Base-by-base conservation (phyloP, 2,329 filamentous ascomycete species). In the Fusarium solani-melongenae region DNA sequence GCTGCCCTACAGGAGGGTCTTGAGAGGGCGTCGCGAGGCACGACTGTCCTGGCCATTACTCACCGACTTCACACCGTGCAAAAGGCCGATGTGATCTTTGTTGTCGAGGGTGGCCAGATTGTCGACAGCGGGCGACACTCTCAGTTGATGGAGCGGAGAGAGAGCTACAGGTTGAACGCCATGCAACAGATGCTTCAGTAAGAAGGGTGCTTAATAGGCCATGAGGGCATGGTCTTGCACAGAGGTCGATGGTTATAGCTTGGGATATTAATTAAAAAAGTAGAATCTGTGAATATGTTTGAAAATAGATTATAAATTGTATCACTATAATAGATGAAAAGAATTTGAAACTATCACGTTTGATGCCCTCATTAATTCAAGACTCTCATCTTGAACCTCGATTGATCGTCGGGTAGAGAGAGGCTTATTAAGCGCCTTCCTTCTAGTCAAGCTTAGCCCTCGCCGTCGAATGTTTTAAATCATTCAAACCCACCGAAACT, bases 1-100 rank as follows among this genome's bases (percentile, higher is more conserved):
- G 85, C 86, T 8, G 82, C 91, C 5, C 87, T 97, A 17, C 89
- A 93, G 62, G 86, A 92, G 27, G 91, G 90, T 0, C 84, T 94
- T 49, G 90, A 93, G 81, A 85, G 82, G 70, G 88, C 85, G 0
- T 85, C 86, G 0, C 83, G 83, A 53, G 87, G 79, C 66, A 87
- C 88, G 33, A 90, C 88, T 0, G 87, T 90, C 15, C 83, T 91
- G 72, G 88, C 88, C n/a, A 89, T 90, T 65, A 89, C 89, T 3
- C 88, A 90, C 76, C 81, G 88, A 31, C 78, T 91, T 61, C 85
- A 87, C 67, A 91, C 88, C 4, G 87, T 91, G 44, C 83, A 85
- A 59, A 87, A 85, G 67, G 88, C 89, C 8, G 87, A 90, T 77
- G 81, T 86, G 3, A 90, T 90, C 64, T 86, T 89, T 70, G 83